Evolutionary conservation across 768 basidiomycete species (phyloP).

Genomic region (Rhodotorula toruloides): DNA sequence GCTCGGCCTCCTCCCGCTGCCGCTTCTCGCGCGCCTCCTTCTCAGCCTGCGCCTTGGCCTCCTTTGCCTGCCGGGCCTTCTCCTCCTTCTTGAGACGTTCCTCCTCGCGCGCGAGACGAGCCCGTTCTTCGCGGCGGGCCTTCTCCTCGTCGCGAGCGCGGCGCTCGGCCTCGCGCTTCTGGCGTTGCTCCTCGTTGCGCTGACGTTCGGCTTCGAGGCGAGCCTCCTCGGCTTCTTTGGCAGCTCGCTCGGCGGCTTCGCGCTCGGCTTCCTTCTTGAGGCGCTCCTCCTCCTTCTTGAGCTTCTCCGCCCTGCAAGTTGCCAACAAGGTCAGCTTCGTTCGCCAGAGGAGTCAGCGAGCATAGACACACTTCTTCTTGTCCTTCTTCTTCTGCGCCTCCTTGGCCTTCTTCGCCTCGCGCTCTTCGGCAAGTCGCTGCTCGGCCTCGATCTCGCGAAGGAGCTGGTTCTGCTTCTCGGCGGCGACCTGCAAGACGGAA

Average conservation of each 20-base stretch:
- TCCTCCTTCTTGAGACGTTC: slow-evolving; percentile 55
- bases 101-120: slow-evolving; percentile 66
- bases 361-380: slow-evolving; percentile 69
- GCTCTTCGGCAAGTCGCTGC: slow-evolving; percentile 75
- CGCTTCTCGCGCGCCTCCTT: slow-evolving; percentile 47
- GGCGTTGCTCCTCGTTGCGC: slow-evolving; percentile 81
- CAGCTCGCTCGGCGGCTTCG: slow-evolving; percentile 75
- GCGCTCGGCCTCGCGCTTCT: slow-evolving; percentile 62
- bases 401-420: slow-evolving; percentile 85
- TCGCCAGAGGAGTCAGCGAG: slow-evolving; percentile 6
- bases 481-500: slow-evolving; percentile 63
- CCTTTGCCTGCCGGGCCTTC: slow-evolving; percentile 56
- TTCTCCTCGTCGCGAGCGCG: slow-evolving; percentile 50
- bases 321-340: no score
- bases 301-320: slow-evolving; percentile 74
- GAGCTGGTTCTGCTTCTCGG: slow-evolving; percentile 87
- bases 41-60: slow-evolving; percentile 60
- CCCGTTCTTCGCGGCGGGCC: slow-evolving; percentile 74
- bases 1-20: slow-evolving; percentile 47
- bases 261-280: slow-evolving; percentile 76
- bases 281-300: slow-evolving; percentile 85
- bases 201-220: slow-evolving; percentile 74
- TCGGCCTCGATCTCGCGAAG: slow-evolving; percentile 94
- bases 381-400: slow-evolving; percentile 99
- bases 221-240: slow-evolving; percentile 67